A percentile compares a stretch with the other conserved stretches of the same genome.
Conservation (phyloP, 2,329 filamentous ascomycete genomes). For the Didymella exigua region DNA sequence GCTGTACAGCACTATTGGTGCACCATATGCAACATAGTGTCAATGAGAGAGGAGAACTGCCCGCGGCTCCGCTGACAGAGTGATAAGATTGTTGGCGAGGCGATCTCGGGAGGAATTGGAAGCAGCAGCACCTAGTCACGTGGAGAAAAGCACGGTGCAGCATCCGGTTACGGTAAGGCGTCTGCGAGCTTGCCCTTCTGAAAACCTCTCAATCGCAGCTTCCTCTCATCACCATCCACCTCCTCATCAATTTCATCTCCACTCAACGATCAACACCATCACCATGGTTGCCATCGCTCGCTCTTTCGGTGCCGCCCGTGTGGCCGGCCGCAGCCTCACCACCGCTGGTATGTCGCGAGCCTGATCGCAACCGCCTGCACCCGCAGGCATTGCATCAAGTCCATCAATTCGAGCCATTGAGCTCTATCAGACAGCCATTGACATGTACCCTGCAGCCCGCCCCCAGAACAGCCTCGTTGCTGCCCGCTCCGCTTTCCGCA, state of each 20-base stretch:
- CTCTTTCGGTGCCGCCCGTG: slow-evolving; percentile 49
- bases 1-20: not conserved
- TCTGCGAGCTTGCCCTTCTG: slow-evolving; percentile 23
- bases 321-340: slow-evolving; percentile 49
- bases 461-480: slow-evolving; percentile 48
- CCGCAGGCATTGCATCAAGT: slow-evolving; percentile 37
- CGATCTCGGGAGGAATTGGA: slow-evolving; percentile 17
- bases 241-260: slow-evolving; percentile 44
- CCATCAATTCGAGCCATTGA: slow-evolving; percentile 33
- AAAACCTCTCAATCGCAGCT: slow-evolving; percentile 19
- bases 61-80: not conserved
- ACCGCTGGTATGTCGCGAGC: slow-evolving; percentile 42
- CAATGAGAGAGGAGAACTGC: not conserved
- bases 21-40: not conserved
- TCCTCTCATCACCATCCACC: slow-evolving; percentile 19
- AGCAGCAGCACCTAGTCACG: slow-evolving; percentile 6
- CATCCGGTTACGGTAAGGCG: slow-evolving; percentile 21
- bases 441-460: slow-evolving; percentile 41
- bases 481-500: slow-evolving; percentile 50
- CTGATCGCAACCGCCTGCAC: slow-evolving; percentile 35
- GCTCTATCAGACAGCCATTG: slow-evolving; percentile 42
- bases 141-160: slow-evolving; percentile 8
- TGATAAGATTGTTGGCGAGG: slow-evolving; percentile 18
- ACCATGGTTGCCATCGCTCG: slow-evolving; percentile 50
- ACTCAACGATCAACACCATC: slow-evolving; percentile 47